These are phyloP conservation scores for Candida sanyiensis DNA, from an alignment of 805 yeast genomes.

Conservation along the genomic window DNA sequence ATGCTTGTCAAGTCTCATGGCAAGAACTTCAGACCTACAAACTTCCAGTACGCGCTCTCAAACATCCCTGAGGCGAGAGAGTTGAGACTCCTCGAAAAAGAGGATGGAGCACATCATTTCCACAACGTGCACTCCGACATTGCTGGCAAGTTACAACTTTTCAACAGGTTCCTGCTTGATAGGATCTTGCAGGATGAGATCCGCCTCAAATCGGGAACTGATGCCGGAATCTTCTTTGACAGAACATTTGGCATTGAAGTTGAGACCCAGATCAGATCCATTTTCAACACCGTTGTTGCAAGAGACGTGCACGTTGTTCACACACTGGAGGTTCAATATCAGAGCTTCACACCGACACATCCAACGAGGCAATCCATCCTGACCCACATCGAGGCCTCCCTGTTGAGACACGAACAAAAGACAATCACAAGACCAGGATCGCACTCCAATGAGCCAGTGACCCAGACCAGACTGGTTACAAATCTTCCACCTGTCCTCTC, in stretches of 20 bases:
- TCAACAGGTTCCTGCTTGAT: slow-evolving; percentile 54
- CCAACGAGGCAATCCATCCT: slow-evolving; percentile 36
- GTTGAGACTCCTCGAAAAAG: slow-evolving; percentile 48
- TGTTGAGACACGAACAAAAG: slow-evolving; percentile 45
- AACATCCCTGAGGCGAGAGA: slow-evolving; percentile 44
- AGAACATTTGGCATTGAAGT: slow-evolving; percentile 38
- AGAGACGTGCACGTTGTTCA: slow-evolving; percentile 8
- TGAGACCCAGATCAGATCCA: slow-evolving; percentile 36
- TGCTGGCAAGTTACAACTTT: slow-evolving; percentile 38
- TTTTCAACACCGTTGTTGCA: slow-evolving; percentile 10
- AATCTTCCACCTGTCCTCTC: slow-evolving; percentile 60
- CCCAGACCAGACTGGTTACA: slow-evolving; percentile 45
- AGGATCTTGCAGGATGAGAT: slow-evolving; percentile 47
- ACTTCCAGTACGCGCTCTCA: slow-evolving; percentile 56
- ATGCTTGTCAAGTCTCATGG: slow-evolving; percentile 84
- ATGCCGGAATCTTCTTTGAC: slow-evolving; percentile 15
- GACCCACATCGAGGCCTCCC: slow-evolving; percentile 55
- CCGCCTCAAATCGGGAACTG: slow-evolving; percentile 20
- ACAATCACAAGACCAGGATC: slow-evolving; percentile 51
- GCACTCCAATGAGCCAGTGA: slow-evolving; percentile 45
- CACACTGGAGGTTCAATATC: slow-evolving; percentile 17
- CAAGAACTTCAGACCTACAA: slow-evolving; percentile 72
- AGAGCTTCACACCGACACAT: slow-evolving; percentile 19
- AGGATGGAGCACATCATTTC: slow-evolving; percentile 16
- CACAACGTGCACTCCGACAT: slow-evolving; percentile 6